Conservation (phyloP, 2,329 filamentous ascomycete species). For the Phaeoacremonium minimum region DNA sequence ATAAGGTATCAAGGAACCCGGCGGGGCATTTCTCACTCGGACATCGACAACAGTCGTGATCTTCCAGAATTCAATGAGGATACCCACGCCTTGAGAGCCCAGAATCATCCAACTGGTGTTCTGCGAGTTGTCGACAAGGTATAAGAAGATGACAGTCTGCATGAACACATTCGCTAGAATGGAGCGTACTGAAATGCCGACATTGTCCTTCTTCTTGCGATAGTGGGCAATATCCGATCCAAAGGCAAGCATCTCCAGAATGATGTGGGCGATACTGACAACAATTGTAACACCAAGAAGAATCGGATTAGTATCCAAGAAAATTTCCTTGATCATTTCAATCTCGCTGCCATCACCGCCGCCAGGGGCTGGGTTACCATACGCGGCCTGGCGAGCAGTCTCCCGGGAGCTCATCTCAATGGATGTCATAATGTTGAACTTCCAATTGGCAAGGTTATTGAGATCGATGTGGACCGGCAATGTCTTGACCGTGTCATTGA, state of each 20-base stretch:
- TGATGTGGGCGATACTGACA: slow-evolving; percentile 84
- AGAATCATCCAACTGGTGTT: slow-evolving; percentile 99
- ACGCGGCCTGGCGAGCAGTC: slow-evolving; percentile 72
- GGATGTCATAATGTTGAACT: slow-evolving; percentile 79
- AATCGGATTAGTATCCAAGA: slow-evolving; percentile 91
- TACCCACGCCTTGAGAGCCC: slow-evolving; percentile 82
- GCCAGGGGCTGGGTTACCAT: slow-evolving; percentile 65
- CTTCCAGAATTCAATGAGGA: slow-evolving; percentile 76
- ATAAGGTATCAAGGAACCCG: slow-evolving; percentile 73
- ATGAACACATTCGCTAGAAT: slow-evolving; percentile 98
- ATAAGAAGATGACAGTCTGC: slow-evolving; percentile 93
- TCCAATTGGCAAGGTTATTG: slow-evolving; percentile 80
- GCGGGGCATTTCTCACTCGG: slow-evolving; percentile 64
- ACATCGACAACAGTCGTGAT: slow-evolving; percentile 94
- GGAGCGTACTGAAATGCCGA: slow-evolving; percentile 91
- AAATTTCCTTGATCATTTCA: slow-evolving; percentile 93
- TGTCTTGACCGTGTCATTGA: slow-evolving; percentile 84
- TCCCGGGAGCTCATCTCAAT: slow-evolving; percentile 87
- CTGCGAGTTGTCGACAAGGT: slow-evolving; percentile 94
- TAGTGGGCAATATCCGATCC: slow-evolving; percentile 97
- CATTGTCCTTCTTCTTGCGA: slow-evolving; percentile 99
- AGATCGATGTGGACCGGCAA: slow-evolving; percentile 81
- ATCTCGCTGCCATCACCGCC: slow-evolving; percentile 90
- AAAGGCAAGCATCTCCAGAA: slow-evolving; percentile 94
- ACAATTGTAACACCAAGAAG: slow-evolving; percentile 79